phyloP scores from a whole-genome alignment of 805 yeast species.

The Candida namnaoensis region DNA sequence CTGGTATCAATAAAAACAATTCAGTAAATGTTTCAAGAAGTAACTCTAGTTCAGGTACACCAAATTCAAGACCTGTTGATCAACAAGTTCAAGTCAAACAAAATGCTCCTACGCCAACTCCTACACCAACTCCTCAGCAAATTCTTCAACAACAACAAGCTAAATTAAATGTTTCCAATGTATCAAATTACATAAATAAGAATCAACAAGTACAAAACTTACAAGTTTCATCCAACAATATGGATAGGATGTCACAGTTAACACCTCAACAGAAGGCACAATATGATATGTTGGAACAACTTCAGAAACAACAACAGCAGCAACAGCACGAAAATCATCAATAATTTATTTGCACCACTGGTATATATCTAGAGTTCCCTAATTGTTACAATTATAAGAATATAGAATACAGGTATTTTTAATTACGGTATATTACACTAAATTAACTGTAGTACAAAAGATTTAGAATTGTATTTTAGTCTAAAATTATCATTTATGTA shows the following conservation, averaged over 20 bases:
- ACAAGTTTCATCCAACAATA: not conserved
- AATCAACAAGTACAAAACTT: not conserved
- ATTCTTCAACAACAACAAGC: slow-evolving; percentile 27
- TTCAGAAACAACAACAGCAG: slow-evolving; percentile 18
- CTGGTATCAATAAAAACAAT: not conserved
- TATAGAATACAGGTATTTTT: no score
- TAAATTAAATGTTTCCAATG: slow-evolving; percentile 20
- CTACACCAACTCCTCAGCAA: slow-evolving; percentile 36
- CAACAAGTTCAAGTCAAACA: not conserved
- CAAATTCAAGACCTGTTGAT: not conserved
- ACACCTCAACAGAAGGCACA: slow-evolving; percentile 22
- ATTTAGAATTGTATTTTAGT: no score
- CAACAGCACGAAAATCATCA: slow-evolving; percentile 3
- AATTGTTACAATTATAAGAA: no score
- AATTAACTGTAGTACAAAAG: no score
- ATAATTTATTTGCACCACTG: no score
- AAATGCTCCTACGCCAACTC: slow-evolving; percentile 6
- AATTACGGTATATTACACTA: no score
- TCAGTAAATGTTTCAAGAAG: not conserved
- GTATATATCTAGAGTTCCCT: no score
- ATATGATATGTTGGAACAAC: slow-evolving; percentile 17
- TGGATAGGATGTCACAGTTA: not conserved
- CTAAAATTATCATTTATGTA: no score
- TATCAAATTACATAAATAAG: slow-evolving; percentile 9
- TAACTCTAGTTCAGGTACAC: not conserved